These are phyloP conservation scores for Trichoderma breve DNA, from an alignment of 2,329 filamentous ascomycete genomes.

Conservation along the genomic window DNA sequence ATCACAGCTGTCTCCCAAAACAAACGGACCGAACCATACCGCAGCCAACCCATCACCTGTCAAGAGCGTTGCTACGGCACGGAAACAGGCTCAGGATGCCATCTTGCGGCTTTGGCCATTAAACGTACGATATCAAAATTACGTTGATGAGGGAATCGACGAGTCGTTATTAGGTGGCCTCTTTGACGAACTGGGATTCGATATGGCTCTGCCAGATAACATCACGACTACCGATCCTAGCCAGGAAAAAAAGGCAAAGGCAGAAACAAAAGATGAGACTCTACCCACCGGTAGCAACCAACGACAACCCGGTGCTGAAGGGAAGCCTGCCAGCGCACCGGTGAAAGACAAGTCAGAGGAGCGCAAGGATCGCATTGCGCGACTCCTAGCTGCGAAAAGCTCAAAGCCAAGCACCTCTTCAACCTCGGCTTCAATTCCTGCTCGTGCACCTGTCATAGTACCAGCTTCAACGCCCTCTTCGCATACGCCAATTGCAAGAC, in stretches of 20 bases:
- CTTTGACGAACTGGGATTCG: conserved; percentile 67
- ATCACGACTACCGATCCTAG: neutral
- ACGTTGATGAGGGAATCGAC: conserved; percentile 71
- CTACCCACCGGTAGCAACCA: neutral
- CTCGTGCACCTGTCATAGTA: conserved; percentile 5
- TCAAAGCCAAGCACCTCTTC: conserved; percentile 44
- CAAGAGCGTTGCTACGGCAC: conserved; percentile 39
- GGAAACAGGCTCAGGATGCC: conserved; percentile 62
- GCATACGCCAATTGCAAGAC: neutral
- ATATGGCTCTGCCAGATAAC: conserved; percentile 30
- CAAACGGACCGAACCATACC: neutral
- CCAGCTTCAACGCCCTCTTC: conserved; percentile 9
- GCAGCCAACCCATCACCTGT: neutral
- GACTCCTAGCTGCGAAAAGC: conserved; percentile 70
- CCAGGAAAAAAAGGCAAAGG: neutral
- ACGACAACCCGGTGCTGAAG: neutral
- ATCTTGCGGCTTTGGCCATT: conserved; percentile 63
- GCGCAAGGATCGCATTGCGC: conserved; percentile 73
- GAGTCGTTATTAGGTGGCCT: conserved; percentile 59
- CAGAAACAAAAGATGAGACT: neutral
- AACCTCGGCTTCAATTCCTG: neutral
- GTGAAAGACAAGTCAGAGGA: conserved; percentile 51
- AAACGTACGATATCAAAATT: conserved; percentile 70
- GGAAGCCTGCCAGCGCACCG: neutral
- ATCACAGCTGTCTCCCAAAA: neutral